These are phyloP conservation scores for Colletotrichum higginsianum DNA, from an alignment of 2,329 filamentous ascomycete genomes.

Conservation along the genomic window DNA sequence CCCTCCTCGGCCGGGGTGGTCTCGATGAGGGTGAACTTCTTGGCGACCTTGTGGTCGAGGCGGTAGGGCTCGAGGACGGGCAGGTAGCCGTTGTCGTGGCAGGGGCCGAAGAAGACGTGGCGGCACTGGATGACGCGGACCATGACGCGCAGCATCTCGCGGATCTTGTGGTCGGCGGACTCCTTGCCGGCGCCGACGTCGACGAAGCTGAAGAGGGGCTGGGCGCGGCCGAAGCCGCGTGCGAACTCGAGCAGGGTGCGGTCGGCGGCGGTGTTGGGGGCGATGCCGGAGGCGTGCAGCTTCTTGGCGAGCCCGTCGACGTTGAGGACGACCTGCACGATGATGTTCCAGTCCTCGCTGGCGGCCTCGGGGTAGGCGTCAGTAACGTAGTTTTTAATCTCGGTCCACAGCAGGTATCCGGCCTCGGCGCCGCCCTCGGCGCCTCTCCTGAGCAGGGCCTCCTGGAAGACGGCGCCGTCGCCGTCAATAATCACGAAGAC, in stretches of 20 bases:
- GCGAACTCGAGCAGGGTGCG: constrained; percentile 49
- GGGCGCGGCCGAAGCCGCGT: constrained; percentile 52
- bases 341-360: constrained; percentile 51
- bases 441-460: constrained; percentile 50
- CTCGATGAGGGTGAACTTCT: constrained; percentile 52
- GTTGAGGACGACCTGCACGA: constrained; percentile 53
- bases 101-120: constrained; percentile 52
- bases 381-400: constrained; percentile 47
- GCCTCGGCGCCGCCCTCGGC: constrained; percentile 52
- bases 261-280: constrained; percentile 44
- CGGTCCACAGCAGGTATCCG: constrained; percentile 48
- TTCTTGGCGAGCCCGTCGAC: constrained; percentile 51
- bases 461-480: constrained; percentile 53
- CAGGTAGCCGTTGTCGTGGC: constrained; percentile 54
- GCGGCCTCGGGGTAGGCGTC: constrained; percentile 46
- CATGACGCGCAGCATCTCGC: constrained; percentile 54
- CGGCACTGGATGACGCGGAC: constrained; percentile 50
- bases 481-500: constrained; percentile 54
- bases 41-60: constrained; percentile 44
- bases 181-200: constrained; percentile 55
- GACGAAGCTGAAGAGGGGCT: constrained; percentile 53
- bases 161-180: constrained; percentile 53
- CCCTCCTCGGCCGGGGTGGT: constrained; percentile 50
- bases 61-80: constrained; percentile 52
- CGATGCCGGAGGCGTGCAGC: constrained; percentile 47